phyloP scores from a whole-genome alignment of 2,329 filamentous ascomycete species.

The Pseudogymnoascus sp. region DNA sequence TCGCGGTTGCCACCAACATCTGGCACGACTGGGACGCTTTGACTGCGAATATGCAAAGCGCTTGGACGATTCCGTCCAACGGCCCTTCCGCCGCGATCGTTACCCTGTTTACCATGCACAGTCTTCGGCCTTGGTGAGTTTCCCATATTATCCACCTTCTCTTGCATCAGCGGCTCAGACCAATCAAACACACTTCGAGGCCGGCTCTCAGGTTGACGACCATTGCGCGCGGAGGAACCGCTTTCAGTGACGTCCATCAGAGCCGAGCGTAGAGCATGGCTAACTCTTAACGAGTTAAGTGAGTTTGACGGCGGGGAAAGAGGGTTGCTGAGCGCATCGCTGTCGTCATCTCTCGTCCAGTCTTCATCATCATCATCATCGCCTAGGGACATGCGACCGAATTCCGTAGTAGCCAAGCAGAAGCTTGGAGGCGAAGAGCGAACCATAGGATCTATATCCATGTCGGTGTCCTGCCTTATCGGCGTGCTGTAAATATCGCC shows the following conservation, averaged over 20 bases:
- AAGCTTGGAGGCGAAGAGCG: slow-evolving; percentile 29
- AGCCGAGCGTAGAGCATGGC: slow-evolving; percentile 48
- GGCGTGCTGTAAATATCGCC: slow-evolving; percentile 11
- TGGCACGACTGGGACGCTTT: slow-evolving; percentile 69
- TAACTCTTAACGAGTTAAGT: slow-evolving; percentile 46
- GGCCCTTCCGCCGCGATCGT: slow-evolving; percentile 65
- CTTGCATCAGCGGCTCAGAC: slow-evolving; percentile 59
- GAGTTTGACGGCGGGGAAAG: slow-evolving; percentile 52
- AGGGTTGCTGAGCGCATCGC: slow-evolving; percentile 47
- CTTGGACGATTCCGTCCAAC: slow-evolving; percentile 61
- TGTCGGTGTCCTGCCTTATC: slow-evolving; percentile 17
- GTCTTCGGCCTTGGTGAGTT: slow-evolving; percentile 63
- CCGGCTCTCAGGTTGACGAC: slow-evolving; percentile 51
- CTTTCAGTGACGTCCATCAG: slow-evolving; percentile 48
- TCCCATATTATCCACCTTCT: slow-evolving; percentile 53
- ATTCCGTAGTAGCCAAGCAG: slow-evolving; percentile 32
- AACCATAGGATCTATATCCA: slow-evolving; percentile 18
- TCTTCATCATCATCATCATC: slow-evolving; percentile 59
- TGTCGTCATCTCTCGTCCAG: slow-evolving; percentile 52
- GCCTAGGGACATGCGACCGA: slow-evolving; percentile 49
- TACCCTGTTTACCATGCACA: slow-evolving; percentile 68
- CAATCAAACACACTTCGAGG: slow-evolving; percentile 64
- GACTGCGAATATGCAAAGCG: slow-evolving; percentile 64
- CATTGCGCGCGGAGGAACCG: slow-evolving; percentile 31
- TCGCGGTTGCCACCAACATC: slow-evolving; percentile 50